These are phyloP conservation scores for Penicillium pancosmium DNA, from an alignment of 495 filamentous ascomycete genomes.

Conservation along the genomic window DNA sequence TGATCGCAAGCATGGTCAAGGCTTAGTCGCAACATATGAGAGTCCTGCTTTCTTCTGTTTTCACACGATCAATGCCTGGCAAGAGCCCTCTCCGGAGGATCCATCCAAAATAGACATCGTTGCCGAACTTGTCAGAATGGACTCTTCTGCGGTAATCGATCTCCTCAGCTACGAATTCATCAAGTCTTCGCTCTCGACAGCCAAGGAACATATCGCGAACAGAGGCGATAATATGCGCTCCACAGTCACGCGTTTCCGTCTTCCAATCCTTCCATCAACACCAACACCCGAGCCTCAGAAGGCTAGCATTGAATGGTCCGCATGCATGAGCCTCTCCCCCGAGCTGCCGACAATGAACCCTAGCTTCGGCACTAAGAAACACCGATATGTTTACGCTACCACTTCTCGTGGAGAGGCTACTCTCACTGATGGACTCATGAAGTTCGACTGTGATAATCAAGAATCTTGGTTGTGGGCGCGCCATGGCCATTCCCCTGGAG, in stretches of 20 bases:
- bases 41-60: constrained; percentile 71
- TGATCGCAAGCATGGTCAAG: constrained; percentile 55
- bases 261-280: constrained; percentile 37
- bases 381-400: constrained; percentile 68
- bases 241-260: constrained; percentile 49
- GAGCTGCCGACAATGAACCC: constrained; percentile 76
- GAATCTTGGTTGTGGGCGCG: constrained; percentile 54
- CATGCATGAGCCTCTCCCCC: constrained; percentile 35
- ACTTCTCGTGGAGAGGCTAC: constrained; percentile 59
- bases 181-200: constrained; percentile 39
- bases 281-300: constrained; percentile 13
- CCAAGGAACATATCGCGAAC: constrained; percentile 29
- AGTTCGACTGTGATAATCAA: constrained; percentile 63
- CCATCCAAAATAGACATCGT: constrained; percentile 51
- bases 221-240: constrained; percentile 38
- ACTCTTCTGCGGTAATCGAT: constrained; percentile 54
- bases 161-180: constrained; percentile 62
- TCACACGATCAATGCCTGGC: constrained; percentile 75
- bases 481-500: constrained; percentile 69
- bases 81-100: constrained; percentile 50
- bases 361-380: constrained; percentile 46
- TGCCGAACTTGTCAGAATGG: constrained; percentile 59
- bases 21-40: constrained; percentile 61
- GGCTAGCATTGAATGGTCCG: constrained; percentile 40
- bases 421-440: constrained; percentile 67